Conservation (phyloP, 2,329 filamentous ascomycete species). For the Aspergillus caelatus region DNA sequence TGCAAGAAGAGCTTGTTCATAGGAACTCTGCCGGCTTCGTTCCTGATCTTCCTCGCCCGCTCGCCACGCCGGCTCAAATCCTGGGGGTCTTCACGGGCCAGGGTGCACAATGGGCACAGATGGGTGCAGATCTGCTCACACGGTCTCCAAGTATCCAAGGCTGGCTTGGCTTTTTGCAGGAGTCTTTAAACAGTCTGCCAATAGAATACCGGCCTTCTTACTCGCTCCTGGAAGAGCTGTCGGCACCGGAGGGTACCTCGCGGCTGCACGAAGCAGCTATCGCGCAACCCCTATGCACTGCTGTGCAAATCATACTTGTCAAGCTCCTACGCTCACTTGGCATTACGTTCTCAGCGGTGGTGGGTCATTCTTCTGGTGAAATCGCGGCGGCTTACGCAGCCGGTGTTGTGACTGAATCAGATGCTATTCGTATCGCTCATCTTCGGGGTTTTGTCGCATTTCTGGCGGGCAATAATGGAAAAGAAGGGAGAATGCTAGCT, state of each 20-base stretch:
- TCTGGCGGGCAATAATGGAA: slow-evolving; percentile 30
- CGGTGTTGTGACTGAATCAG: slow-evolving; percentile 43
- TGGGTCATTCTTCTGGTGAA: slow-evolving; percentile 56
- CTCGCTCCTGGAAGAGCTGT: slow-evolving; percentile 23
- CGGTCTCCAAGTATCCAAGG: slow-evolving; percentile 17
- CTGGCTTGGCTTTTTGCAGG: slow-evolving; percentile 15
- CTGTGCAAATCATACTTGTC: slow-evolving; percentile 32
- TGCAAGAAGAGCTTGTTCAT: background rate
- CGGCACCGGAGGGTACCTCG: slow-evolving; percentile 15
- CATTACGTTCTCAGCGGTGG: slow-evolving; percentile 39
- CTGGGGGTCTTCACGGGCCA: slow-evolving; percentile 35
- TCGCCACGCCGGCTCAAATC: background rate
- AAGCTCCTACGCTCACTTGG: slow-evolving; percentile 33
- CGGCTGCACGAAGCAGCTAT: slow-evolving; percentile 25
- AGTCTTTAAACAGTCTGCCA: slow-evolving; percentile 23
- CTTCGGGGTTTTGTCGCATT: slow-evolving; percentile 45
- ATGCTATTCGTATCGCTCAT: slow-evolving; percentile 52
- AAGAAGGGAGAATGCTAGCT: slow-evolving; percentile 49
- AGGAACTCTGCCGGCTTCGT: background rate
- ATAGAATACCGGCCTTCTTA: slow-evolving; percentile 25
- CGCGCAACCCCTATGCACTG: slow-evolving; percentile 29
- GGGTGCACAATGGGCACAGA: slow-evolving; percentile 35
- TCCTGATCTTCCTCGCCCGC: too few relatives aligned
- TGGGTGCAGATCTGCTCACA: slow-evolving; percentile 27
- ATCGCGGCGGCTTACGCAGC: slow-evolving; percentile 56